Evolutionary conservation across 805 yeast genomes (phyloP), one percentile per base, ranked within the genome.

Genomic region (Blastobotrys robertii): DNA sequence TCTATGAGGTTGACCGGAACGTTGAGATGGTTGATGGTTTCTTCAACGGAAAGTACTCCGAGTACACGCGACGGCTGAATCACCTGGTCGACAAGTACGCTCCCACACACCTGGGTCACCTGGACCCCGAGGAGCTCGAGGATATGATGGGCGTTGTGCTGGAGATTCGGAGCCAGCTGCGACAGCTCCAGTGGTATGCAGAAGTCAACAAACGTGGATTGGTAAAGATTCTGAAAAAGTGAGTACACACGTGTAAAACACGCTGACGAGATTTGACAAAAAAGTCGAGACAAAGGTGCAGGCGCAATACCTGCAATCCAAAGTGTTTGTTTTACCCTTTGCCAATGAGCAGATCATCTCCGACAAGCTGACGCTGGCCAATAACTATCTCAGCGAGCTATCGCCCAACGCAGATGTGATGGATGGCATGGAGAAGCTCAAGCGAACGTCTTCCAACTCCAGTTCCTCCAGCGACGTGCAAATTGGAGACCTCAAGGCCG

Each of bases 171-270:
- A 71, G 81, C 12, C 77, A 77, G 46, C 76, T 83, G 48, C 71
- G 96, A 44, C 87, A 87, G 61, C 68, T 88, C 57, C 87, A 84
- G 60, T 90, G 97, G 95, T 88, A 76, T 60, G 94, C 94, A 16
- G 97, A 90, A 57, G 74, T 88, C 54, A 88, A 88, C 67, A 84
- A 82, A 57, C 77, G 94, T 47, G 97, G 95, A 0, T 84, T 87
- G 53, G 74, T 79, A 42, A 88, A 88, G 65, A 90, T 90, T 50
- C 68, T 90, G 56, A 88, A 88, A 65, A 88, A 88, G 49, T 56
- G 34, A 34, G 47, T 28, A 33, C 16, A 31, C 11, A 10, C 34
- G 10, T n/a, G n/a, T 43, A 8, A 30, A 15, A 14, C 8, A 14
- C n/a, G 38, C 33, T 14, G 45, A 55, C 68, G 39, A 38, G 46